Base-by-base conservation (phyloP, 371 early-diverging fungal species). In the Mortierella sp. region DNA sequence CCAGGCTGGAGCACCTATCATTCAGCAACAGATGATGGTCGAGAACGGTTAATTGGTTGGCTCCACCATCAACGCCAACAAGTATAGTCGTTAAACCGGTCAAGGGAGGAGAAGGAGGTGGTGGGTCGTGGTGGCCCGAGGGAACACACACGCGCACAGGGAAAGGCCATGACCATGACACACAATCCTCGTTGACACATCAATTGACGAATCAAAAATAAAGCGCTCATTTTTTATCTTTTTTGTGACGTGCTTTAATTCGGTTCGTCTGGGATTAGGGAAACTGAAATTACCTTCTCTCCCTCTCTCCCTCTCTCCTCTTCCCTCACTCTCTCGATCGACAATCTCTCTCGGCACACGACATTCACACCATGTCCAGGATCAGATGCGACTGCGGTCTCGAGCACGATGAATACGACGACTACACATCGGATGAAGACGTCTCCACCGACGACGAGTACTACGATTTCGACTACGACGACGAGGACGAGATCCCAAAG, bases 1-100 rank as follows among this genome's bases (percentile, higher is more conserved):
- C 14, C 45, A 64, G 43, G 48, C 41, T 14, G 52, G 66, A 37
- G 52, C 39, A 11, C 41, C 34, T 22, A 72, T 65, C 52, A 40
- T 72, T 8, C 52, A 37, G 11, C 24, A 65, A 44, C 50, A 71
- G 52, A 48, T 64, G 43, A 34, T 61, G 40, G 37, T 37, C 16
- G 44, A 58, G 61, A 45, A n/a, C 19, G 61, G 61, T 31, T 16
- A 34, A 2, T 9, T 61, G 37, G 9, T 19, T 31, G 37, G 61
- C 10, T 61, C 61, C 10, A 61, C 39, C 22, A 61, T 61, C 61
- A 61, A 61, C 22, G 22, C 22, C 61, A 61, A 61, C 61, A 19
- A 19, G 39, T 37, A 61, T 37, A 16, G 50, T 50, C 50, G 34
- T 19, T 55, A 55, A 31, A n/a, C n/a, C n/a, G n/a, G n/a, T n/a